Conservation (phyloP, 345 rosid species). For the Durio zibethinus region DNA sequence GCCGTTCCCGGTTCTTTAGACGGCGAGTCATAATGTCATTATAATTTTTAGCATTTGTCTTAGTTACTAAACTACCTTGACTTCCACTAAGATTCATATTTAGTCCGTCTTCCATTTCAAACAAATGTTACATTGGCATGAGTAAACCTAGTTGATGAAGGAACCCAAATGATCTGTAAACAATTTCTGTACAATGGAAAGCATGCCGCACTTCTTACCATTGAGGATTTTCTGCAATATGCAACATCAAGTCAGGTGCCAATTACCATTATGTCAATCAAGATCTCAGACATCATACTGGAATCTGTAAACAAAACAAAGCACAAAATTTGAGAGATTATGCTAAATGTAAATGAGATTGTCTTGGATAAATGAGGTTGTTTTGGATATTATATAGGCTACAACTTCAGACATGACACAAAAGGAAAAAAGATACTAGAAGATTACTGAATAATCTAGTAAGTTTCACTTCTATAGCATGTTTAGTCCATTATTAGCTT, state of each 20-base stretch:
- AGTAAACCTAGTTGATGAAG: not conserved
- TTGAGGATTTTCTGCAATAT: not conserved
- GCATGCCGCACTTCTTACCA: not conserved
- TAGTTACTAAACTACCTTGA: constrained; percentile 32
- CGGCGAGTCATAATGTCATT: constrained; percentile 48
- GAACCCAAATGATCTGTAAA: not conserved
- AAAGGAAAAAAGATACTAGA: not conserved
- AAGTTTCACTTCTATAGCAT: not conserved
- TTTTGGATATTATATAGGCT: not conserved
- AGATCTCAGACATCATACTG: not conserved
- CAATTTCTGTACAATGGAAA: not conserved
- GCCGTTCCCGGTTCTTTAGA: constrained; percentile 73
- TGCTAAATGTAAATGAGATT: not conserved
- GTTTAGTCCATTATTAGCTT: not conserved
- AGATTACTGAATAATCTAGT: not conserved
- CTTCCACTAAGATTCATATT: constrained; percentile 31
- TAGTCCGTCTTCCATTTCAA: constrained; percentile 37
- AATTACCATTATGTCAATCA: not conserved
- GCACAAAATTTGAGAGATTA: not conserved
- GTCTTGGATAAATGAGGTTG: not conserved
- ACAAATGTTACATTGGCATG: not conserved
- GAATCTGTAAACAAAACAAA: constrained; percentile 14
- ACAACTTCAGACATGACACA: not conserved
- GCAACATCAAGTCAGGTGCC: constrained; percentile 1
- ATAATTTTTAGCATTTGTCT: constrained; percentile 21